Percentiles rank a stretch among this genome's conserved stretches.
These are phyloP conservation scores for Casaregolazyma suthepensis DNA, from an alignment of 1,139 yeast genomes.

Conservation along the genomic window DNA sequence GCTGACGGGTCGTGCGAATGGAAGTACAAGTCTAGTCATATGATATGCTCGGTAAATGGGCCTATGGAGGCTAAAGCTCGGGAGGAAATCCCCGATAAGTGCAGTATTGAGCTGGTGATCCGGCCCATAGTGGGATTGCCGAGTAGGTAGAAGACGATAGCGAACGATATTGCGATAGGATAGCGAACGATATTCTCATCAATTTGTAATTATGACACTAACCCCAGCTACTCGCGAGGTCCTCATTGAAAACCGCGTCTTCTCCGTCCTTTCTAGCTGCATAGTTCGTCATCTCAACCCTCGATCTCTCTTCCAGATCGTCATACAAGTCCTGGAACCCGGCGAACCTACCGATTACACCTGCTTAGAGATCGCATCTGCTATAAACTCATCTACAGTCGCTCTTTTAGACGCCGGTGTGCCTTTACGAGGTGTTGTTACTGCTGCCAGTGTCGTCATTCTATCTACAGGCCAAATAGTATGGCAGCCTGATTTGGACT, in stretches of 20 bases:
- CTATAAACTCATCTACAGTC: conserved; percentile 63
- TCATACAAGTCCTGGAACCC: conserved; percentile 69
- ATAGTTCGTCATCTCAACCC: conserved; percentile 70
- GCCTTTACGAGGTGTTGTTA: conserved; percentile 56
- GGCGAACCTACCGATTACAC: conserved; percentile 39
- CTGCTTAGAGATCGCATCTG: conserved; percentile 55
- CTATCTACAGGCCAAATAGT: conserved; percentile 33
- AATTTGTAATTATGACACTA: too few species aligned
- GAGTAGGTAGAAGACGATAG: conserved; percentile 26
- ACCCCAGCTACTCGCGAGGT: conserved; percentile 61
- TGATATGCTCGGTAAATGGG: conserved; percentile 76
- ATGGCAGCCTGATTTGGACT: conserved; percentile 38
- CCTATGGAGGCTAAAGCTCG: conserved; percentile 82
- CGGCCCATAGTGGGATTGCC: conserved; percentile 75
- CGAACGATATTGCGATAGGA: too few species aligned
- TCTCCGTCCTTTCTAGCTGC: conserved; percentile 54
- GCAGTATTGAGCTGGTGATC: conserved; percentile 73
- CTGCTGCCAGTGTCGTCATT: conserved; percentile 47
- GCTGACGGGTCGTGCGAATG: conserved; percentile 80
- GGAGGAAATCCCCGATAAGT: conserved; percentile 77
- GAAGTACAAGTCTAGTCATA: conserved; percentile 45
- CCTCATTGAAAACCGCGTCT: conserved; percentile 62
- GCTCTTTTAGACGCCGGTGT: conserved; percentile 80
- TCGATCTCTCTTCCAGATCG: conserved; percentile 76
- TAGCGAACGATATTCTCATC: too few species aligned